Conservation (phyloP, 1,139 yeast genomes). For the Yamadazyma siamensis region DNA sequence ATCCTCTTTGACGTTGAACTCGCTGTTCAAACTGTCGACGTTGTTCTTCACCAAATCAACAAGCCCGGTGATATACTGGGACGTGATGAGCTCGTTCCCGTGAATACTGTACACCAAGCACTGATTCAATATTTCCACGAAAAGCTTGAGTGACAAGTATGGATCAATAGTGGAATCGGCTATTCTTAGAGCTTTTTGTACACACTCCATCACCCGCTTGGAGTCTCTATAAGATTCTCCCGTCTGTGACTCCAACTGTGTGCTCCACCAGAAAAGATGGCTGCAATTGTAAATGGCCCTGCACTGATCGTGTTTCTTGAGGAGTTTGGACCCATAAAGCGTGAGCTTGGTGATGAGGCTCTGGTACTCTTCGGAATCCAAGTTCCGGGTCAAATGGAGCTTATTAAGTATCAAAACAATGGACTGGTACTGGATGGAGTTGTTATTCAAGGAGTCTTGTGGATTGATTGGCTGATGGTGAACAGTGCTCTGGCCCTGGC, state of each 20-base stretch:
- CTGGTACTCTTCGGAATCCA: slow-evolving; percentile 67
- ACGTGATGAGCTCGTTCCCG: slow-evolving; percentile 69
- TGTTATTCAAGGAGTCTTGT: slow-evolving; percentile 36
- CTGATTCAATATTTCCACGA: slow-evolving; percentile 84
- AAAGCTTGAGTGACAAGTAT: slow-evolving; percentile 71
- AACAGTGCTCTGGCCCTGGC: slow-evolving; percentile 9
- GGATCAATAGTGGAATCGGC: slow-evolving; percentile 94
- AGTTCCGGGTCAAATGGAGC: slow-evolving; percentile 55
- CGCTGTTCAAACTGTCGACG: slow-evolving; percentile 50
- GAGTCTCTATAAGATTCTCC: slow-evolving; percentile 28
- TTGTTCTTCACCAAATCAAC: slow-evolving; percentile 81
- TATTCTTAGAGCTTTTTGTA: slow-evolving; percentile 69
- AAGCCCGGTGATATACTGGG: slow-evolving; percentile 77
- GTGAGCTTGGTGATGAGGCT: slow-evolving; percentile 81
- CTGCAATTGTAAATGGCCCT: slow-evolving; percentile 85
- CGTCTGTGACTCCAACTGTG: slow-evolving; percentile 45
- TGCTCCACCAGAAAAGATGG: slow-evolving; percentile 93
- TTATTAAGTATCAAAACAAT: slow-evolving; percentile 56
- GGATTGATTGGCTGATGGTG: slow-evolving; percentile 15
- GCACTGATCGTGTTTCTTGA: slow-evolving; percentile 93
- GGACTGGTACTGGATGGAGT: slow-evolving; percentile 38
- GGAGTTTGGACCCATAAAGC: slow-evolving; percentile 79
- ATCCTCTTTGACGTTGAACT: slow-evolving; percentile 17
- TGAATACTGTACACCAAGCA: slow-evolving; percentile 83
- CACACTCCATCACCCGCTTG: slow-evolving; percentile 46